Percentiles rank a stretch among this genome's conserved stretches.
phyloP scores from a whole-genome alignment of 805 yeast species.

The Pichia occidentalis region DNA sequence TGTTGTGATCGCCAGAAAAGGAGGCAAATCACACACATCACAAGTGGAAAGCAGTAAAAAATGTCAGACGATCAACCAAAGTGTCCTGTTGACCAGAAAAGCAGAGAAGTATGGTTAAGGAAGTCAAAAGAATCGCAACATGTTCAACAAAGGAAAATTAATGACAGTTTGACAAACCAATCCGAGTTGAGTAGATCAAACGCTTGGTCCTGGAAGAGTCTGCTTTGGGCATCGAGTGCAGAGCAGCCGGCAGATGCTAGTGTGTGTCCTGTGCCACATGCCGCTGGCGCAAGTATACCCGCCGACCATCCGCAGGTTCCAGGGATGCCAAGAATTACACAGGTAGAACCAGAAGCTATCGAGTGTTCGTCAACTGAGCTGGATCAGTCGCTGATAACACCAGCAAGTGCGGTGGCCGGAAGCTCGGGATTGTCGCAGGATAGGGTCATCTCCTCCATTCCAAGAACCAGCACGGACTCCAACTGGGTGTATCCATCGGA shows the following conservation, averaged over 20 bases:
- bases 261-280: constrained; percentile 12
- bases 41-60: too few species aligned
- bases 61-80: constrained; percentile 25
- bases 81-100: constrained; percentile 68
- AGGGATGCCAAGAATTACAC: constrained; percentile 4
- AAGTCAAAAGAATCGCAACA: constrained; percentile 22
- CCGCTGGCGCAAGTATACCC: constrained; percentile 14
- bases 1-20: too few species aligned
- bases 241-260: neutral
- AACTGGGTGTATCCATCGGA: constrained; percentile 97
- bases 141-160: constrained; percentile 8
- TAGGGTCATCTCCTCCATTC: constrained; percentile 75
- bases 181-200: neutral
- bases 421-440: constrained; percentile 53
- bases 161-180: neutral
- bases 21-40: too few species aligned
- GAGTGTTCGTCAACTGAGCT: constrained; percentile 45
- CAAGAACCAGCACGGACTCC: constrained; percentile 57
- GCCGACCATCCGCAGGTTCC: constrained; percentile 20
- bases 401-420: constrained; percentile 25
- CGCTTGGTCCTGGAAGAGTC: constrained; percentile 14
- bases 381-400: constrained; percentile 23
- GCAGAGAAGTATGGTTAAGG: constrained; percentile 53
- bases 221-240: constrained; percentile 20
- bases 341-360: constrained; percentile 30